Conservation (phyloP, 1,284 basidiomycete species). For the Leccinum pachyderme region DNA sequence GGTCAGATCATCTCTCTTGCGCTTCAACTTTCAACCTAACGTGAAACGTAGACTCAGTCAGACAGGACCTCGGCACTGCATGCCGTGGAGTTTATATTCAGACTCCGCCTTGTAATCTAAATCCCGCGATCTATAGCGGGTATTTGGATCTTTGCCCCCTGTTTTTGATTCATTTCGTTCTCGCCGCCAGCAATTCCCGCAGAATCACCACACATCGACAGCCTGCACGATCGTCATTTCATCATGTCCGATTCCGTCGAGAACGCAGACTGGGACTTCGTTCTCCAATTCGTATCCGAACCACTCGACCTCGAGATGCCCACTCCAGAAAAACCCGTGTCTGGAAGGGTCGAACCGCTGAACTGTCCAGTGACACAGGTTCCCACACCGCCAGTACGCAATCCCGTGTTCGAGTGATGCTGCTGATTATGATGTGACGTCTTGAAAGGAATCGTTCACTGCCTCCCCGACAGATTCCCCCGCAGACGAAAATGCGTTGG, state of each 20-base stretch:
- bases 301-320: constrained; percentile 44
- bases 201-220: not conserved
- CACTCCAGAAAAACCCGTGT: constrained; percentile 35
- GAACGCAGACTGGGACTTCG: constrained; percentile 56
- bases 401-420: constrained; percentile 2
- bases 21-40: not conserved
- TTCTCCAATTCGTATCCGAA: constrained; percentile 62
- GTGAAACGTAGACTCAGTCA: not conserved
- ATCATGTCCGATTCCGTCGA: constrained; percentile 38
- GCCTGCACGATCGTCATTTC: not conserved
- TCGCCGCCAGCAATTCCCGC: constrained; percentile 2
- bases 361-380: constrained; percentile 41
- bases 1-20: constrained; percentile 12
- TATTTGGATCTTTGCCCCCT: constrained; percentile 19
- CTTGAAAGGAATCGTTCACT: constrained; percentile 46
- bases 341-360: constrained; percentile 28
- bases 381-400: constrained; percentile 64
- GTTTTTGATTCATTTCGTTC: constrained; percentile 9
- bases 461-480: constrained; percentile 46
- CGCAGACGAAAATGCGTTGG: constrained; percentile 42
- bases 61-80: constrained; percentile 9
- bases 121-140: constrained; percentile 16
- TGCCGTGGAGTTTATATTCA: constrained; percentile 9
- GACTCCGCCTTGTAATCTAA: constrained; percentile 21
- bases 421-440: constrained; percentile 3